Evolutionary conservation across 495 filamentous ascomycete genomes (phyloP).

Genomic region (Lineolata rhizophorae): DNA sequence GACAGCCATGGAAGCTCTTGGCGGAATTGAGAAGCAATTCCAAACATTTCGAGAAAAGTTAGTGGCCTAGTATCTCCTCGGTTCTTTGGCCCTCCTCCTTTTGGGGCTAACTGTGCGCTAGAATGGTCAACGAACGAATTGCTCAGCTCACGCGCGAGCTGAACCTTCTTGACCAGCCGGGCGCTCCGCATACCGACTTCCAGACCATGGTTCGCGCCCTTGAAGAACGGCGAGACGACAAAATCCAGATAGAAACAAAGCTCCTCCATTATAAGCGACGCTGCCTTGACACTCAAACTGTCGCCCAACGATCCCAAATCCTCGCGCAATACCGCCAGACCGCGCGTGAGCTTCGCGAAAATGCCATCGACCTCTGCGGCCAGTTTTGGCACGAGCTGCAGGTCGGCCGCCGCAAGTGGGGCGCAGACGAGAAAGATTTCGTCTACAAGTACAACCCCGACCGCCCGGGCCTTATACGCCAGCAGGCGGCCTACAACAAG

Average conservation of each 20-base stretch:
- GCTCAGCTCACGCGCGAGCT: conserved; percentile 65
- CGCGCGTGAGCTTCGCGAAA: conserved; percentile 60
- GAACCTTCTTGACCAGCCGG: conserved; percentile 50
- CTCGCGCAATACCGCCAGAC: conserved; percentile 74
- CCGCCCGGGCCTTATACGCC: conserved; percentile 46
- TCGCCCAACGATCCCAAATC: conserved; percentile 61
- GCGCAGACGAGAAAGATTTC: conserved; percentile 62
- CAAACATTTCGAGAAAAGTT: conserved; percentile 70
- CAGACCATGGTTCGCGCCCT: conserved; percentile 68
- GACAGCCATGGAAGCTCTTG: conserved; percentile 57
- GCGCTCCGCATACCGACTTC: conserved; percentile 71
- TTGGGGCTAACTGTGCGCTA: conserved; percentile 15
- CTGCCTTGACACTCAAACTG: conserved; percentile 44
- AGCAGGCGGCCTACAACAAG: conserved; percentile 74
- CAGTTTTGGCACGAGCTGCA: conserved; percentile 82
- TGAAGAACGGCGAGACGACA: conserved; percentile 56
- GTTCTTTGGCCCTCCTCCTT: background rate
- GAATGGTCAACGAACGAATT: conserved; percentile 71
- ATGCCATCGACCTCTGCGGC: conserved; percentile 55
- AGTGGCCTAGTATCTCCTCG: no score
- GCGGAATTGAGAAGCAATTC: conserved; percentile 64
- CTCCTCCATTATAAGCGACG: conserved; percentile 51
- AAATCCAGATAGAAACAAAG: conserved; percentile 48
- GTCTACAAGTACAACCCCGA: conserved; percentile 36
- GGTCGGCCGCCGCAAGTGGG: conserved; percentile 53